A percentile compares a stretch with the other conserved stretches of the same genome.
Conservation (phyloP, 176 grass and related monocot genomes). For the Aegilops tauschii region DNA sequence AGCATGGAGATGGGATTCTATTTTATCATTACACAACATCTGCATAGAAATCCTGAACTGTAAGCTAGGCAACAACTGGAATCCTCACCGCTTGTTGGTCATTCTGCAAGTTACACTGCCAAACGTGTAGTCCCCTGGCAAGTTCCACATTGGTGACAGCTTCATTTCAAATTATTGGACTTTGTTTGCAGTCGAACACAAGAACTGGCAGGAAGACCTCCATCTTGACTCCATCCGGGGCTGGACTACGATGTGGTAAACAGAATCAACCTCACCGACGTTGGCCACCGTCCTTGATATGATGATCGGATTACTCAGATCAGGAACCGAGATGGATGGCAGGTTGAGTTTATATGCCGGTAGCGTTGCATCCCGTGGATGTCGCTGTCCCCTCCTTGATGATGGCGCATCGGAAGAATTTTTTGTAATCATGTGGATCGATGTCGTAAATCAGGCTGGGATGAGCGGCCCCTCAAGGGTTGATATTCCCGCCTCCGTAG, state of each 20-base stretch:
- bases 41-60: no score
- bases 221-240: background rate
- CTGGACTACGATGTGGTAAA: background rate
- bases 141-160: no score
- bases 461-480: no score
- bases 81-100: no score
- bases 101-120: no score
- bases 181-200: constrained; percentile 18
- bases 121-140: no score
- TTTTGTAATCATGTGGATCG: no score
- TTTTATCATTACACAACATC: no score
- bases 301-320: background rate
- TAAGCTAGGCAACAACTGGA: no score
- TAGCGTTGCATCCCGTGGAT: background rate
- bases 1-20: no score
- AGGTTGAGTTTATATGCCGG: constrained; percentile 30
- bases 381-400: no score
- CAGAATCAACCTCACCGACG: constrained; percentile 4
- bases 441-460: no score
- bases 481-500: constrained; percentile 8
- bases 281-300: constrained; percentile 16
- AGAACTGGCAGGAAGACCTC: constrained; percentile 15
- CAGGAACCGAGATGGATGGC: constrained; percentile 19
- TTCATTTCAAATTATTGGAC: background rate
- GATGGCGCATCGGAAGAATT: background rate